Percentiles rank a stretch among this genome's conserved stretches.
phyloP scores from a whole-genome alignment of 225 moss, liverwort and hornwort genomes.

The Anthoceros angustus region DNA sequence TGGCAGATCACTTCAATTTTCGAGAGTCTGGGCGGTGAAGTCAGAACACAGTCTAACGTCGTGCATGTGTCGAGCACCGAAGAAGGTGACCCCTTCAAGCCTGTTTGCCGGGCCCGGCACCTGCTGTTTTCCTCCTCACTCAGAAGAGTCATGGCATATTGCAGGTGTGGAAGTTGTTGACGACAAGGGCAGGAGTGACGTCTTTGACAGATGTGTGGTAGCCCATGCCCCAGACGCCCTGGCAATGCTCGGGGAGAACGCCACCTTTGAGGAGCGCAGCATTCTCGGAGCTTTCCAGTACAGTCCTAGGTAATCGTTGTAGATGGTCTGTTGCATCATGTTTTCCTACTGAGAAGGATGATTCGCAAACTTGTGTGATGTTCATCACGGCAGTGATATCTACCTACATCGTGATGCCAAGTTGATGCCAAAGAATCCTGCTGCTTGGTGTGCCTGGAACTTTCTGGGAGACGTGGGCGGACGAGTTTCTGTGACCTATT shows the following conservation, averaged over 20 bases:
- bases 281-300: constrained; percentile 78
- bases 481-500: constrained; percentile 60
- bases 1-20: constrained; percentile 49
- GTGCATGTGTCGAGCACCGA: constrained; percentile 31
- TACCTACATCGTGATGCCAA: constrained; percentile 59
- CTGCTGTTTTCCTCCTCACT: background rate
- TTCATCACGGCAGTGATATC: constrained; percentile 30
- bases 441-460: constrained; percentile 91
- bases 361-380: background rate
- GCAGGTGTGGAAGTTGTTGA: constrained; percentile 69
- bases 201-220: constrained; percentile 71
- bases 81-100: constrained; percentile 13
- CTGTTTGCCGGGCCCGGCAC: background rate
- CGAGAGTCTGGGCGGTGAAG: constrained; percentile 31
- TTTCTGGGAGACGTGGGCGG: constrained; percentile 57
- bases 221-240: constrained; percentile 83
- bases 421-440: constrained; percentile 49
- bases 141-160: background rate
- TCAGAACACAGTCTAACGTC: constrained; percentile 44
- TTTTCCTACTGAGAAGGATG: background rate
- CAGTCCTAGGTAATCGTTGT: constrained; percentile 30
- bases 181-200: constrained; percentile 37
- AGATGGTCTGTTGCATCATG: background rate
- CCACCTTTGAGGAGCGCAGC: constrained; percentile 40
- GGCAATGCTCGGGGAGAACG: constrained; percentile 50